A percentile compares a stretch with the other conserved stretches of the same genome.
These are phyloP conservation scores for Orbilia ellipsospora DNA, from an alignment of 2,329 filamentous ascomycete species.

Conservation along the genomic window DNA sequence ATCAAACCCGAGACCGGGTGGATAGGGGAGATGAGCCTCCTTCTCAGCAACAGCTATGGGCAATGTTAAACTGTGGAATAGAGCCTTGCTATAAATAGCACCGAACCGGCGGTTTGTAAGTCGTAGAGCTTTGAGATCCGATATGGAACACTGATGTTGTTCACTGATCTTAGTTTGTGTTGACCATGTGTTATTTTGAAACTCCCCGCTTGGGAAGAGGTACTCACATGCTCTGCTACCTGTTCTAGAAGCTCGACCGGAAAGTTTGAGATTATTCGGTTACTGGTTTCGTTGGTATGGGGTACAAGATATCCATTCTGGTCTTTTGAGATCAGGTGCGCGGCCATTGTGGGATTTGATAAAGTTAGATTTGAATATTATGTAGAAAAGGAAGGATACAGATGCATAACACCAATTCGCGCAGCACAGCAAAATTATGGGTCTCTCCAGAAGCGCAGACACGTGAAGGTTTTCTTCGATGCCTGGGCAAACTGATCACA, in stretches of 20 bases:
- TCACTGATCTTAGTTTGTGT: not conserved
- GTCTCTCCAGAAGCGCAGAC: no score
- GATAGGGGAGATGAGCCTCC: no score
- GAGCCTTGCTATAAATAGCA: not conserved
- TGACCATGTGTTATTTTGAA: slow-evolving; percentile 4
- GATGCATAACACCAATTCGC: no score
- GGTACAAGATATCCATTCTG: not conserved
- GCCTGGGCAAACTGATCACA: no score
- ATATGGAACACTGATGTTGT: not conserved
- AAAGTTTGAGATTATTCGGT: not conserved
- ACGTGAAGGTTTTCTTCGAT: no score
- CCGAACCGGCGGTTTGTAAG: not conserved
- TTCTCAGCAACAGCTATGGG: not conserved
- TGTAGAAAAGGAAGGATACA: no score
- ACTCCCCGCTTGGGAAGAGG: no score
- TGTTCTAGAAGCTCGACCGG: not conserved
- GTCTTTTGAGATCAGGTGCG: not conserved
- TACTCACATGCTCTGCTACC: not conserved
- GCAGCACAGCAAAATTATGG: no score
- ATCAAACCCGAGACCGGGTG: no score
- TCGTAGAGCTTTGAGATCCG: not conserved
- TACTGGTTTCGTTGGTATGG: not conserved
- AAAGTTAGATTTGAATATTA: no score
- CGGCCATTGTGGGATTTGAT: not conserved
- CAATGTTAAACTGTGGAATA: not conserved